Percentiles rank a stretch among this genome's conserved stretches.
phyloP scores from a whole-genome alignment of 441 rosid species.

The Brassica balearica region DNA sequence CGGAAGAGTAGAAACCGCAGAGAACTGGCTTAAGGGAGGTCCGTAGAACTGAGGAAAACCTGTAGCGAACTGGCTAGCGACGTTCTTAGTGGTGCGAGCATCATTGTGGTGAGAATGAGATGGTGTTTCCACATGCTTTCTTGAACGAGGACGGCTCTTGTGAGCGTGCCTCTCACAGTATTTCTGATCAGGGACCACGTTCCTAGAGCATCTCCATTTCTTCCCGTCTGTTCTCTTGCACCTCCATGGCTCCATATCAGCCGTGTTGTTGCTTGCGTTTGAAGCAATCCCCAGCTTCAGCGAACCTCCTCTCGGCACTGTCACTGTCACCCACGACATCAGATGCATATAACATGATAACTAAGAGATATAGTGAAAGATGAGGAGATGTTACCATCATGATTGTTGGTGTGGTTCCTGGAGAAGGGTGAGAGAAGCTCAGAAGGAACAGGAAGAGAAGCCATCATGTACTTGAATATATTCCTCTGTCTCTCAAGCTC shows the following conservation, averaged over 20 bases:
- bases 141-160: conserved; percentile 81
- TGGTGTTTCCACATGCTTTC: conserved; percentile 81
- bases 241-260: conserved; percentile 67
- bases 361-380: conserved; percentile 24
- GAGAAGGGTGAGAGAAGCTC: conserved; percentile 49
- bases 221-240: conserved; percentile 82
- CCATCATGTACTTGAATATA: conserved; percentile 66
- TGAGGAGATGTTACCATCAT: conserved; percentile 29
- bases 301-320: conserved; percentile 38
- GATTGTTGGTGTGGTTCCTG: conserved; percentile 24
- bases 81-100: conserved; percentile 45
- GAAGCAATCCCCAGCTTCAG: conserved; percentile 47
- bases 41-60: conserved; percentile 47
- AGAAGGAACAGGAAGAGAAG: conserved; percentile 54
- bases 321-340: conserved; percentile 10
- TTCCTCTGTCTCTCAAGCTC: conserved; percentile 70
- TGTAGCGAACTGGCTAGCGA: conserved; percentile 19
- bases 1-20: conserved; percentile 40
- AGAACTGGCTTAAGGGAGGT: conserved; percentile 42
- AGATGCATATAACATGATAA: too few species aligned
- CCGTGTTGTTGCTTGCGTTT: conserved; percentile 43
- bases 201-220: conserved; percentile 78
- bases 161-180: conserved; percentile 74
- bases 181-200: conserved; percentile 67
- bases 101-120: conserved; percentile 32